Evolutionary conservation across 257 asterid species (phyloP), one percentile per base, ranked within the genome.

Genomic region (Penstemon davidsonii): DNA sequence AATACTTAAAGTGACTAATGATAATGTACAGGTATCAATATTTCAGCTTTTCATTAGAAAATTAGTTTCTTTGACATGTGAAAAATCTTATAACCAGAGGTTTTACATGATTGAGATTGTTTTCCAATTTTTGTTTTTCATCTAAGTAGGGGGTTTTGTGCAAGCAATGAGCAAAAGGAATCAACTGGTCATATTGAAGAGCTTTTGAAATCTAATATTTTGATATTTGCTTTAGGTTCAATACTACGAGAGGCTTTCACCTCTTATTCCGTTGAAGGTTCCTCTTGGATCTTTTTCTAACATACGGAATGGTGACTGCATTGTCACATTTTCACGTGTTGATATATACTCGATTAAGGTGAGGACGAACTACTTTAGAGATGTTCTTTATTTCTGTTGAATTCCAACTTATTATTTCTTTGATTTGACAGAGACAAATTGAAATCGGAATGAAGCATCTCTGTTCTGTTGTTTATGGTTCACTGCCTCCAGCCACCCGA

Each of bases 381-480:
- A 49, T 49, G n/a, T 49, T 25, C 33, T 25, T 25, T 25, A 25
- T 25, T 25, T 25, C 33, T 25, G 33, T 1, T 25, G 33, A 25
- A 25, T 25, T 25, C 33, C 33, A 25, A 25, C 67, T 74, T 60
- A 40, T 67, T 46, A 53, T 63, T 25, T 25, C 49, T 67, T 62
- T 66, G 41, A 51, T 82, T 75, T 72, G 77, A 64, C 97, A 93
- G 97, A 87, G 73, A 78, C 68, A 62, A 79, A 87, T 93, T 60
- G 96, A 93, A 85, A 76, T 18, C 18, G 85, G 71, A 57, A 80
- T 83, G 80, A 84, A 72, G 70, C 99, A 90, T 81, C 92, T 81
- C 40, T 93, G 97, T 76, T 93, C 99, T 73, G 92, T 93, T 68
- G 99, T 93, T 75, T 93, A 93, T 81, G 99, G 99, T 67, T 93